These are phyloP conservation scores for Dactylella cylindrospora DNA, from an alignment of 2,329 filamentous ascomycete genomes.

Conservation along the genomic window DNA sequence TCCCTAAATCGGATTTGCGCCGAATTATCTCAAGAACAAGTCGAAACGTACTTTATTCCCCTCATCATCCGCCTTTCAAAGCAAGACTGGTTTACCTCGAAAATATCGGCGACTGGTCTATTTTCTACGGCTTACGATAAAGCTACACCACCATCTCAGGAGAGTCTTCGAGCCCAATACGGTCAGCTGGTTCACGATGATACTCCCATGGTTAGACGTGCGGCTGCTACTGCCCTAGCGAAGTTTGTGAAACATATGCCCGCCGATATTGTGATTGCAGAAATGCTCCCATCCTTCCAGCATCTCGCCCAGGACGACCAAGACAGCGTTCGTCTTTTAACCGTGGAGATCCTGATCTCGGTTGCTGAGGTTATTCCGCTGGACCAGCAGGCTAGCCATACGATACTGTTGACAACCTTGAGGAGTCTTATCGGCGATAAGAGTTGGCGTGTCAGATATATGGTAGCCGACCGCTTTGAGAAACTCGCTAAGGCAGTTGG, in stretches of 20 bases:
- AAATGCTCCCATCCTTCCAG: conserved; percentile 99
- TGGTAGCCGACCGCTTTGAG: conserved; percentile 98
- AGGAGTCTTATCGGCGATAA: conserved; percentile 97
- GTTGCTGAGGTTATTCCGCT: conserved; percentile 97
- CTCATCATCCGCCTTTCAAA: conserved; percentile 94
- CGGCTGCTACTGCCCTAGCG: conserved; percentile 91
- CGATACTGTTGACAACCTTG: conserved; percentile 84
- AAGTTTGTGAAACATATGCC: conserved; percentile 99
- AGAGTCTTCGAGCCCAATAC: conserved; percentile 88
- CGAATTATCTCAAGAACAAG: conserved; percentile 83
- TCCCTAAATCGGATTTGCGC: conserved; percentile 99
- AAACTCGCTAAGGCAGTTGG: conserved; percentile 99
- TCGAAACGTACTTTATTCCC: conserved; percentile 96
- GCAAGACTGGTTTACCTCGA: conserved; percentile 99
- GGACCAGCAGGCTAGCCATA: conserved; percentile 95
- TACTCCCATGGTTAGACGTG: conserved; percentile 97
- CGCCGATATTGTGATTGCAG: conserved; percentile 84
- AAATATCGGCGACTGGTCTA: conserved; percentile 94
- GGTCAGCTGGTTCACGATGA: conserved; percentile 93
- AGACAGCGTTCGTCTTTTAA: conserved; percentile 92
- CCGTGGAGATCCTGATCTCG: conserved; percentile 92
- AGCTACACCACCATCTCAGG: conserved; percentile 82
- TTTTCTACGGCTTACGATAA: conserved; percentile 93
- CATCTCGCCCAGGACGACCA: conserved; percentile 95
- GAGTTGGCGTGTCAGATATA: conserved; percentile 98